These are phyloP conservation scores for Xylaria sp. DNA, from an alignment of 2,329 filamentous ascomycete species.

Conservation along the genomic window DNA sequence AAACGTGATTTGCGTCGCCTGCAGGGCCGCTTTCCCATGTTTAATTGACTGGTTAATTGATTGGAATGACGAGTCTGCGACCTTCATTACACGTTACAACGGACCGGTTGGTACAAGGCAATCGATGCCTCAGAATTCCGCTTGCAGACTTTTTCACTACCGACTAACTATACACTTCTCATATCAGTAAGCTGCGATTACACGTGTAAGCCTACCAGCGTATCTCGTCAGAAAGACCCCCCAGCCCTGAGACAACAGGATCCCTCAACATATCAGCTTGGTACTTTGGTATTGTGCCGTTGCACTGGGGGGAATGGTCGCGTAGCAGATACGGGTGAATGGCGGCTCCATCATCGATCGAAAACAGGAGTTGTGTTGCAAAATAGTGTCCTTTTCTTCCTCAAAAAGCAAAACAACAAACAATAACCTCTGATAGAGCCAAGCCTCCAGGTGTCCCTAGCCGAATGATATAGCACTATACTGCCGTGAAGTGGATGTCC, in stretches of 20 bases:
- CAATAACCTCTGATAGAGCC: background rate
- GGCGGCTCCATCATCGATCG: background rate
- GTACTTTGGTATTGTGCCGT: conserved; percentile 19
- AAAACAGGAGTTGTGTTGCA: conserved; percentile 1
- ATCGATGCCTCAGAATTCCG: conserved; percentile 18
- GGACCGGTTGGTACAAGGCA: background rate
- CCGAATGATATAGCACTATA: background rate
- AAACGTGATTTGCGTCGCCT: conserved; percentile 38
- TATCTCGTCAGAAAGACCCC: conserved; percentile 30
- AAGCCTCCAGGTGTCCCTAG: background rate
- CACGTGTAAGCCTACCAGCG: conserved; percentile 34
- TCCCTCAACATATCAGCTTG: conserved; percentile 29
- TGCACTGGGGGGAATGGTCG: conserved; percentile 3
- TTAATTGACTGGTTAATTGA: conserved; percentile 20
- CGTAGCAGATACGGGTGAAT: conserved; percentile 3
- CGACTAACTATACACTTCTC: background rate
- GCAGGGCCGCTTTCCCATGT: conserved; percentile 36
- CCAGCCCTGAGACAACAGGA: conserved; percentile 31
- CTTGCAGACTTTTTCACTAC: conserved; percentile 6
- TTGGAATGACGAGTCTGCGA: background rate
- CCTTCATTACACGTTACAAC: background rate
- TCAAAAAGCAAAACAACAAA: conserved; percentile 2
- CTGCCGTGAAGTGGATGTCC: background rate
- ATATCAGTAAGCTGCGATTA: conserved; percentile 21
- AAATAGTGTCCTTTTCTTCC: background rate